Conservation (phyloP, 2,329 filamentous ascomycete genomes). For the Botrytis pseudocinerea region DNA sequence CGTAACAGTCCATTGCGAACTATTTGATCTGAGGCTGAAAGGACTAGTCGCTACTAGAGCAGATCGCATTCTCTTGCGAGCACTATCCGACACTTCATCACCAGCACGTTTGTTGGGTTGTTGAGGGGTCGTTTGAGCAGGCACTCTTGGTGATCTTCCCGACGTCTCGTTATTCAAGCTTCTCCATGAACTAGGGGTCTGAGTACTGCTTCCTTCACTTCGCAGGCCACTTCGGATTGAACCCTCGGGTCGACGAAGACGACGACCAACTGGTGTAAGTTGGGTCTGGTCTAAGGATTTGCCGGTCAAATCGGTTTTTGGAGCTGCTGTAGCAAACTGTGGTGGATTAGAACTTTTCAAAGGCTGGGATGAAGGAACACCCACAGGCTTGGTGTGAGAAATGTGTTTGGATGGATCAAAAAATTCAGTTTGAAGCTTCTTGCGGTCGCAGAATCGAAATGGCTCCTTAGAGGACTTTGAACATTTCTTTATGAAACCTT, state of each 20-base stretch:
- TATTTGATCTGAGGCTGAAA: slow-evolving; percentile 19
- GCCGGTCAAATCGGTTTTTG: background rate
- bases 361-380: background rate
- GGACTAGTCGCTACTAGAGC: slow-evolving; percentile 13
- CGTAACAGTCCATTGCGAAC: background rate
- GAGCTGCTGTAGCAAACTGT: slow-evolving; percentile 1
- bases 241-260: background rate
- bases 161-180: slow-evolving; percentile 1
- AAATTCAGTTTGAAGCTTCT: slow-evolving; percentile 9
- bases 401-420: slow-evolving; percentile 20
- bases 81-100: background rate
- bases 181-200: slow-evolving; percentile 19
- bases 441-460: slow-evolving; percentile 6
- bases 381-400: slow-evolving; percentile 6
- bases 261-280: slow-evolving; percentile 3
- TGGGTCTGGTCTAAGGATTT: background rate
- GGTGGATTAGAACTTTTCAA: background rate
- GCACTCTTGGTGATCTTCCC: slow-evolving; percentile 7
- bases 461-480: background rate
- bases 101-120: slow-evolving; percentile 14
- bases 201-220: slow-evolving; percentile 18
- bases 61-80: slow-evolving; percentile 1
- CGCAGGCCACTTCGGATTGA: background rate
- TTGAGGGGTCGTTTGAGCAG: slow-evolving; percentile 1
- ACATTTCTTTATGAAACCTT: slow-evolving; percentile 24